Evolutionary conservation across 1,284 basidiomycete genomes (phyloP).

Genomic region (Heliocybe sulcata): DNA sequence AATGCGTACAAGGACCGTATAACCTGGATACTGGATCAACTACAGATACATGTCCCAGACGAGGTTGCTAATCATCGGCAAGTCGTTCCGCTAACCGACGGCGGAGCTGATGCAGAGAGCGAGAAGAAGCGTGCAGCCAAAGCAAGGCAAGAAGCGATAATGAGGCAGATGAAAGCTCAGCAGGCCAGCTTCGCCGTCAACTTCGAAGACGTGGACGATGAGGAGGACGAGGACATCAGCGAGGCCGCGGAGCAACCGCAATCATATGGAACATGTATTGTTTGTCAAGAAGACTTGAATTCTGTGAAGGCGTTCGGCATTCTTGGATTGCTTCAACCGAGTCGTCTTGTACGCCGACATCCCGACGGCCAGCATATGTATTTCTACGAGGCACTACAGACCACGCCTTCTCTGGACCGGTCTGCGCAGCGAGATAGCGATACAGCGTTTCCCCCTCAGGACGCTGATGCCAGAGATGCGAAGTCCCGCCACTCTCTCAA

Average conservation of each 20-base stretch:
- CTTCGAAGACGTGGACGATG: constrained; percentile 53
- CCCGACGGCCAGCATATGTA: constrained; percentile 66
- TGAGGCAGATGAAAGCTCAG: constrained; percentile 90
- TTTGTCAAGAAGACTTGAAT: constrained; percentile 93
- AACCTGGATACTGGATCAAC: constrained; percentile 66
- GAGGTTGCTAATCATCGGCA: constrained; percentile 47
- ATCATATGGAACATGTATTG: constrained; percentile 88
- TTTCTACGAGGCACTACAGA: constrained; percentile 70
- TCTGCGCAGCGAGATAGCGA: constrained; percentile 18
- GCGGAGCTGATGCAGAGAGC: constrained; percentile 49
- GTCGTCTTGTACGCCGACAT: constrained; percentile 76
- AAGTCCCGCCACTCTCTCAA: constrained; percentile 38
- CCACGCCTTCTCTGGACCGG: constrained; percentile 65
- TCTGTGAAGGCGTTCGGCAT: constrained; percentile 74
- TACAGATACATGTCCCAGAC: constrained; percentile 45
- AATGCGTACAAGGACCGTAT: constrained; percentile 64
- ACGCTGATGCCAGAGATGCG: constrained; percentile 40
- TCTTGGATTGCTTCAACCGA: constrained; percentile 88
- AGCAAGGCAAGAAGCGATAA: constrained; percentile 81
- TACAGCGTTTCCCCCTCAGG: constrained; percentile 47
- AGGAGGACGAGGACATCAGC: constrained; percentile 51
- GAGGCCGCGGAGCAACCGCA: constrained; percentile 38
- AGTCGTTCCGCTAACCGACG: constrained; percentile 29
- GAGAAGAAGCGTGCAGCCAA: constrained; percentile 77
- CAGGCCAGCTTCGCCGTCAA: constrained; percentile 81